Evolutionary conservation across 306 rosid genomes (phyloP), one percentile per base, ranked within the genome.

Genomic region (Quercus robur): DNA sequence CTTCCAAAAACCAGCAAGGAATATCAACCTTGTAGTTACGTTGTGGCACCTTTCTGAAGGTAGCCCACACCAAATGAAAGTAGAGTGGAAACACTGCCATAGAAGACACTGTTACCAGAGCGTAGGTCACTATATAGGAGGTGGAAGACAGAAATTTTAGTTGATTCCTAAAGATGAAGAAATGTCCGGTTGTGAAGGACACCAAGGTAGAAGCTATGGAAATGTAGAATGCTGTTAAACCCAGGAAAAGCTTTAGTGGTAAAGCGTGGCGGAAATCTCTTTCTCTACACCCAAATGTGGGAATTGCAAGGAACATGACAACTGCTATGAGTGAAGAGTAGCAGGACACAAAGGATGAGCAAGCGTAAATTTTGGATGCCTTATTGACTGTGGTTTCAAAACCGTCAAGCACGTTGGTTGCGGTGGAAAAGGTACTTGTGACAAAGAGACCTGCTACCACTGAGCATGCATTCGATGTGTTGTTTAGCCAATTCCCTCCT

Each of bases 401-500:
- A 7, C 87, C 92, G 0, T 90, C 91, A 0, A 90, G 97, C 14
- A 82, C 31, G 17, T 73, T 77, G 13, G 89, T 14, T 9, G 86
- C 41, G 15, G 86, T 68, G 75, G 86, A 72, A 21, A 80, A 90
- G 54, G 89, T 87, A 1, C 87, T 87, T 0, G 89, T 73, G 78
- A 91, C 96, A 5, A 91, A 75, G 63, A 91, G 76, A 15, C 89
- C 84, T 2, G 90, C 90, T 54, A 89, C 91, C 4, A 87, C 38
- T 0, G 90, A 89, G 83, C 96, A 89, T 0, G 93, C 84, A 20
- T 83, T 81, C 0, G 93, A 79, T 55, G 86, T 85, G 44, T 10
- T 81, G 13, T 49, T 79, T 3, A 87, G 82, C 96, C 93, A 91
- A 0, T 63, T 63, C 2, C 81, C 78, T 0, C 91, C 90, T 0